Conservation (phyloP, 129 eudicot genomes). For the Flaveria brownii region DNA sequence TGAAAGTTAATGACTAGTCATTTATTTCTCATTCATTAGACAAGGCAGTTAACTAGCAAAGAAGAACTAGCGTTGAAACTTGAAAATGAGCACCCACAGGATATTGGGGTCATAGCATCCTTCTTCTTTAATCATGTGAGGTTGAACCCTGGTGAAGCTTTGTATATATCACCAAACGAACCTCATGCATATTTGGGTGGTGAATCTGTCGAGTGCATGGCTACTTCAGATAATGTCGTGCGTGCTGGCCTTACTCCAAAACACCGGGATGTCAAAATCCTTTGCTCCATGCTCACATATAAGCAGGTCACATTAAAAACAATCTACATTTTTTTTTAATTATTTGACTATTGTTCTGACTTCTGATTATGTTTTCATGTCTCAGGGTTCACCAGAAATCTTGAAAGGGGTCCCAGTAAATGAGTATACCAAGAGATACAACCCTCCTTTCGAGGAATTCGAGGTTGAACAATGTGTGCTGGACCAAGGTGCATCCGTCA, state of each 20-base stretch:
- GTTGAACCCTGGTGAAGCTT: conserved; percentile 86
- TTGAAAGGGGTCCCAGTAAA: conserved; percentile 53
- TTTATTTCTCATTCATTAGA: conserved; percentile 36
- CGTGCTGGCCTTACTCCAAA: conserved; percentile 98
- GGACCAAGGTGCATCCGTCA: conserved; percentile 42
- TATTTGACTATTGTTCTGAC: neutral
- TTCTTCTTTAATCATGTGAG: conserved; percentile 74
- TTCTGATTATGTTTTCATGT: neutral
- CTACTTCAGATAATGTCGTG: conserved; percentile 94
- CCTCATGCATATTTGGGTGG: conserved; percentile 89
- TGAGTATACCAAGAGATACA: conserved; percentile 55
- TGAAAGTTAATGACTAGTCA: neutral
- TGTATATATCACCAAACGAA: conserved; percentile 83
- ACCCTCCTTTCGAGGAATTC: conserved; percentile 85
- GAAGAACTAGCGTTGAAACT: conserved; percentile 70
- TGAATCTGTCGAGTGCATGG: conserved; percentile 95
- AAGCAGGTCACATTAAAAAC: conserved; percentile 53
- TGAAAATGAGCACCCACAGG: conserved; percentile 76
- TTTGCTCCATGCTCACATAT: conserved; percentile 92
- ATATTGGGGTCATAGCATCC: conserved; percentile 79
- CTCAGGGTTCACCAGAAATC: conserved; percentile 75
- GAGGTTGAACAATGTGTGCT: conserved; percentile 76
- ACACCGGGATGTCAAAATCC: conserved; percentile 65
- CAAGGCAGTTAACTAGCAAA: conserved; percentile 54
- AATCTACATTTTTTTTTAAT: too few species aligned